Percentiles rank a stretch among this genome's conserved stretches.
phyloP scores from a whole-genome alignment of 352 stramenopile genomes.

The Pythium grandisporangium region DNA sequence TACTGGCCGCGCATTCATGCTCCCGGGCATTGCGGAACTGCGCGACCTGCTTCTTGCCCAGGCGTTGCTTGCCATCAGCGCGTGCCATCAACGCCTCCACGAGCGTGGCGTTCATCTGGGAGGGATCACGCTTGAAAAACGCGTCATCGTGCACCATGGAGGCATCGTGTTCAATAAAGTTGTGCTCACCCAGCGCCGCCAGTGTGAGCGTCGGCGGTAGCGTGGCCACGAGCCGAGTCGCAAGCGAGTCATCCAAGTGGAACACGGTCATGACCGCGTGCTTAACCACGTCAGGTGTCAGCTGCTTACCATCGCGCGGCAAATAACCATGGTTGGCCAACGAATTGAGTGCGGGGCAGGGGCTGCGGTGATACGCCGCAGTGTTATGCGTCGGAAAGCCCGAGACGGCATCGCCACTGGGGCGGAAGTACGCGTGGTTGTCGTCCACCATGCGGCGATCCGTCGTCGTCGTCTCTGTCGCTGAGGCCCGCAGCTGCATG shows the following conservation, averaged over 20 bases:
- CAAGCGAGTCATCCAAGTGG: slow-evolving; percentile 29
- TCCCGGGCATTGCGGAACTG: slow-evolving; percentile 39
- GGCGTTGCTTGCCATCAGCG: slow-evolving; percentile 9
- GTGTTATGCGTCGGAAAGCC: slow-evolving; percentile 39
- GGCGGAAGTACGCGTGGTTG: slow-evolving; percentile 29
- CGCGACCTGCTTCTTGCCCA: slow-evolving; percentile 31
- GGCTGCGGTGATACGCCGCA: slow-evolving; percentile 33
- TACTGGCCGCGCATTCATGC: slow-evolving; percentile 18
- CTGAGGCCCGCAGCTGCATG: too few relatives aligned
- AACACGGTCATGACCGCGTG: slow-evolving; percentile 33
- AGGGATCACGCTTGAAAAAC: slow-evolving; percentile 29
- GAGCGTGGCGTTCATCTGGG: slow-evolving; percentile 34
- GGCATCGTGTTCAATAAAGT: slow-evolving; percentile 64
- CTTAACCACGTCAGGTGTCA: slow-evolving; percentile 29
- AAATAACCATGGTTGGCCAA: slow-evolving; percentile 68
- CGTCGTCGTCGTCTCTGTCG: too few relatives aligned
- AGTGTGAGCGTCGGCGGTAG: slow-evolving; percentile 37
- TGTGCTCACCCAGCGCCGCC: slow-evolving; percentile 39
- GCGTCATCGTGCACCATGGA: slow-evolving; percentile 56
- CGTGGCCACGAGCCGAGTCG: slow-evolving; percentile 16
- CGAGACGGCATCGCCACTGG: slow-evolving; percentile 20
- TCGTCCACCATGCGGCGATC: too few relatives aligned
- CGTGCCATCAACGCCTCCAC: slow-evolving; percentile 21
- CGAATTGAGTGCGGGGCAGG: slow-evolving; percentile 59
- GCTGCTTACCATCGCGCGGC: slow-evolving; percentile 39